Evolutionary conservation across 306 rosid genomes (phyloP).

Genomic region (Alnus glutinosa): DNA sequence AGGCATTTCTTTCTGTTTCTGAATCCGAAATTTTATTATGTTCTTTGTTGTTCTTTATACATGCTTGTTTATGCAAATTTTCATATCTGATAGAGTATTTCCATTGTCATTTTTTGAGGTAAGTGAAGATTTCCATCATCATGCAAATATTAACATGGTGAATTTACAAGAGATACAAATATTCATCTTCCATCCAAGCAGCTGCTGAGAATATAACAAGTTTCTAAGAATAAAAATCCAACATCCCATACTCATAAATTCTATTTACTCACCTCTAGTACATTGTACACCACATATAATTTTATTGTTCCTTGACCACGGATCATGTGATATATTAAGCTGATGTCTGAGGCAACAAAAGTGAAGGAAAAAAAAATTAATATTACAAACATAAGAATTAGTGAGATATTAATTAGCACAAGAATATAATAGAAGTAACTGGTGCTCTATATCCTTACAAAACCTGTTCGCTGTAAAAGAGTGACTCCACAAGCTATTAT

Average conservation of each 20-base stretch:
- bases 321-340: slow-evolving; percentile 98
- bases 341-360: slow-evolving; percentile 65
- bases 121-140: not conserved
- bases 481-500: slow-evolving; percentile 80
- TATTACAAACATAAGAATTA: slow-evolving; percentile 26
- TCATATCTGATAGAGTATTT: not conserved
- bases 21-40: not conserved
- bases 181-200: not conserved
- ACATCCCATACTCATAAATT: slow-evolving; percentile 19
- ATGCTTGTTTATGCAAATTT: not conserved
- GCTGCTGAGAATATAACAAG: not conserved
- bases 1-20: not conserved
- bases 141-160: not conserved
- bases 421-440: slow-evolving; percentile 7
- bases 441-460: slow-evolving; percentile 24
- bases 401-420: slow-evolving; percentile 11
- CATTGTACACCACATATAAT: slow-evolving; percentile 91
- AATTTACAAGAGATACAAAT: not conserved
- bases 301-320: slow-evolving; percentile 98
- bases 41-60: not conserved
- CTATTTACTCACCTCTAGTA: slow-evolving; percentile 76
- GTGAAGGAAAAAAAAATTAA: not conserved
- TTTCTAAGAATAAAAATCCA: not conserved
- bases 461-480: slow-evolving; percentile 86
- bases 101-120: not conserved